Percentiles rank a stretch among this genome's conserved stretches.
Conservation (phyloP, 495 filamentous ascomycete genomes). For the Xylona heveae region DNA sequence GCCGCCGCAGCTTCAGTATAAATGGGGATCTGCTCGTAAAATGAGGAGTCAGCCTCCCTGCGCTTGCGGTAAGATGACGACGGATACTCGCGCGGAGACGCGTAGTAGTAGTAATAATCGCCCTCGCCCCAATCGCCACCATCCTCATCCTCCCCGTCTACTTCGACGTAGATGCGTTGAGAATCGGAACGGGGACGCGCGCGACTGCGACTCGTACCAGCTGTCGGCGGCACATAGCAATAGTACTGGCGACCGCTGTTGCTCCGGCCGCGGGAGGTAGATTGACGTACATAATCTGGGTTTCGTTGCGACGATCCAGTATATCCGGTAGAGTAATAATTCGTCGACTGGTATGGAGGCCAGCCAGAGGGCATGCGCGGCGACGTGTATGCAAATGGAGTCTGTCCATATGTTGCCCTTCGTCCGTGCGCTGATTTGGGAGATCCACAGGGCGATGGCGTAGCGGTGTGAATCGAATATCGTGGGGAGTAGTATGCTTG, state of each 20-base stretch:
- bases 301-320: neutral
- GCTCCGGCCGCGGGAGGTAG: too few relatives aligned
- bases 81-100: too few relatives aligned
- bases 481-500: neutral
- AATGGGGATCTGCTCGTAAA: conserved; percentile 18
- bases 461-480: neutral
- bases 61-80: neutral
- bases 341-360: neutral
- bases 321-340: neutral
- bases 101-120: too few relatives aligned
- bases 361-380: neutral
- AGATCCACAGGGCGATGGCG: neutral
- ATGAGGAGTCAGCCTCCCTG: conserved; percentile 13
- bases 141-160: too few relatives aligned
- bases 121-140: too few relatives aligned
- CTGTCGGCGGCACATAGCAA: too few relatives aligned
- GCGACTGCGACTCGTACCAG: too few relatives aligned
- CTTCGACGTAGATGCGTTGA: too few relatives aligned
- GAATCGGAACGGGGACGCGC: too few relatives aligned
- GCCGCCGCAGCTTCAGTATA: conserved; percentile 15
- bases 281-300: too few relatives aligned
- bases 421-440: neutral
- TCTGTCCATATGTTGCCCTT: neutral
- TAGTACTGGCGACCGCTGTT: too few relatives aligned
- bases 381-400: neutral